A percentile compares a stretch with the other conserved stretches of the same genome.
Conservation (phyloP, 179 eudicot species). For the Spinacia oleracea region DNA sequence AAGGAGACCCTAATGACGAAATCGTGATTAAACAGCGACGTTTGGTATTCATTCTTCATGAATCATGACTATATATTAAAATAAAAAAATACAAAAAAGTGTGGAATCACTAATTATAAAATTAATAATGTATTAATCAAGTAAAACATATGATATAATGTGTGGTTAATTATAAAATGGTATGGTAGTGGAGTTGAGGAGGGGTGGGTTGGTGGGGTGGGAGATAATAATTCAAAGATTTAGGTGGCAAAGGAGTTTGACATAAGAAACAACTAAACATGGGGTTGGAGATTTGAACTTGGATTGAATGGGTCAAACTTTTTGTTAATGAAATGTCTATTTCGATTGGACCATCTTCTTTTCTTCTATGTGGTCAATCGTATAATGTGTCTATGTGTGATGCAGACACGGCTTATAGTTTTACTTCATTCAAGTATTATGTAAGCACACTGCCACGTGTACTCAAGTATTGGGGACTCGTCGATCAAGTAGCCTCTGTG, state of each 20-base stretch:
- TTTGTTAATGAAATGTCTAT: neutral
- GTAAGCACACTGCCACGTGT: no score
- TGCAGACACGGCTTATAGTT: no score
- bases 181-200: no score
- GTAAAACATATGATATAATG: no score
- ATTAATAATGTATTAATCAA: no score
- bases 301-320: constrained; percentile 12
- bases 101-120: no score
- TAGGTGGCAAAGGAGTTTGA: constrained; percentile 18
- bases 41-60: neutral
- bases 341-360: neutral
- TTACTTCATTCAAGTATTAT: neutral
- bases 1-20: neutral
- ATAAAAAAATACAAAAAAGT: neutral
- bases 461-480: no score
- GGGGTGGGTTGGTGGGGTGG: constrained; percentile 5
- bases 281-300: neutral
- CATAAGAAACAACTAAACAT: neutral
- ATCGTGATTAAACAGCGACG: neutral
- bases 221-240: neutral
- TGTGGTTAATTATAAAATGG: no score
- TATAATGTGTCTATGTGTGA: no score
- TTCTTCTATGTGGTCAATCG: no score
- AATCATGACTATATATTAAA: neutral
- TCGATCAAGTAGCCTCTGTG: no score